A percentile compares a stretch with the other conserved stretches of the same genome.
phyloP scores from a whole-genome alignment of 805 yeast genomes.

The Maudiozyma serrabonitensis region DNA sequence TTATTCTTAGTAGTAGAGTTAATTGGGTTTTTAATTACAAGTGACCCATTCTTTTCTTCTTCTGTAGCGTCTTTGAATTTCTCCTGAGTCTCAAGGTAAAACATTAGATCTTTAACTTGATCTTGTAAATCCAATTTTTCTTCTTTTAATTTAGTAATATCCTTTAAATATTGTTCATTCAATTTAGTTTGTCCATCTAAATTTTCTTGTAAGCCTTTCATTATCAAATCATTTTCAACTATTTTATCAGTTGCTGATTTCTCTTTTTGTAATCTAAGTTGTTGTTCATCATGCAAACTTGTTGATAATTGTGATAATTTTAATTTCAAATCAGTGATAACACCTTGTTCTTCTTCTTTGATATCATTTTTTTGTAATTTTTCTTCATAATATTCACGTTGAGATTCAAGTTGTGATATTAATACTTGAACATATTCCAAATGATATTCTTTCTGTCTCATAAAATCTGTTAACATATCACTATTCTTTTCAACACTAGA shows the following conservation, averaged over 20 bases:
- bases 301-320: neutral
- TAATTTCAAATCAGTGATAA: neutral
- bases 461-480: constrained; percentile 12
- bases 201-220: constrained; percentile 40
- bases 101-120: constrained; percentile 71
- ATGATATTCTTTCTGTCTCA: constrained; percentile 48
- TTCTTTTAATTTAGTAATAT: constrained; percentile 28
- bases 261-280: constrained; percentile 6
- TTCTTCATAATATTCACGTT: constrained; percentile 70
- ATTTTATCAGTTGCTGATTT: constrained; percentile 14
- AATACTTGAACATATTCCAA: constrained; percentile 73
- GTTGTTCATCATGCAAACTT: neutral
- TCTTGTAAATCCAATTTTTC: constrained; percentile 45
- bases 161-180: constrained; percentile 28
- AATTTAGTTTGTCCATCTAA: constrained; percentile 34
- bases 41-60: constrained; percentile 63
- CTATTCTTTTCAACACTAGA: constrained; percentile 10
- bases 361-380: constrained; percentile 30
- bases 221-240: constrained; percentile 27
- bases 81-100: constrained; percentile 61
- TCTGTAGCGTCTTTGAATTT: constrained; percentile 63
- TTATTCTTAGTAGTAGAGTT: constrained; percentile 8
- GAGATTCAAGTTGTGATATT: constrained; percentile 75
- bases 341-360: too few relatives aligned
- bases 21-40: constrained; percentile 33